Percentiles rank a stretch among this genome's conserved stretches.
phyloP scores from a whole-genome alignment of 352 stramenopile species.

The Globisporangium polare region DNA sequence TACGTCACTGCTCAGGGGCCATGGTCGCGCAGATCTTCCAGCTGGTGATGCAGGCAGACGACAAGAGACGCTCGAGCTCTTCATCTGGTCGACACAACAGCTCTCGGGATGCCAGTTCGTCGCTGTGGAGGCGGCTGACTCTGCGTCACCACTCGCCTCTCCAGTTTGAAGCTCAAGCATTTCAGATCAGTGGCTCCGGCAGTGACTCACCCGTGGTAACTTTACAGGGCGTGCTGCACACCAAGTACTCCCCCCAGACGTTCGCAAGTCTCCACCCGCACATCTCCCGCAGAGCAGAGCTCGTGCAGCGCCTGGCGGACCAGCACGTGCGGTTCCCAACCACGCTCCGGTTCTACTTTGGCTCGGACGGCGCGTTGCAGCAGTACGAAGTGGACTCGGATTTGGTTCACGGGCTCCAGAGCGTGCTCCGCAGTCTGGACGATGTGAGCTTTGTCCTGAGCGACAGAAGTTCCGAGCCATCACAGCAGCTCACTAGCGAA shows the following conservation, averaged over 20 bases:
- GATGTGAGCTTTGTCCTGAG: too few species aligned
- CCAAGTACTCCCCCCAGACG: not conserved
- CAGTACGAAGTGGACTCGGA: too few species aligned
- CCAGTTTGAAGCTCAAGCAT: not conserved
- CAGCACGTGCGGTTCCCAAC: too few species aligned
- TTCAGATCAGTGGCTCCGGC: not conserved
- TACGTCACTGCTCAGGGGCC: not conserved
- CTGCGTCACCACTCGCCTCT: not conserved
- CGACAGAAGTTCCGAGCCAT: too few species aligned
- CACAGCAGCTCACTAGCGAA: too few species aligned
- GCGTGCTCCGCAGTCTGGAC: too few species aligned
- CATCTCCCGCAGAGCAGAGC: not conserved
- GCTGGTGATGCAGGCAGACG: conserved; percentile 11
- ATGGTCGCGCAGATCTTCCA: conserved; percentile 1
- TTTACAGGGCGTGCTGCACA: not conserved
- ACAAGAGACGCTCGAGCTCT: conserved; percentile 7
- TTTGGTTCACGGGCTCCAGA: too few species aligned
- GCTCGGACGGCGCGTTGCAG: too few species aligned
- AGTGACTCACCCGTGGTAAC: conserved; percentile 1
- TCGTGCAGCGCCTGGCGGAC: not conserved
- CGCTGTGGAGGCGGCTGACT: not conserved
- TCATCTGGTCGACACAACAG: conserved; percentile 12
- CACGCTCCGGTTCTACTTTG: too few species aligned
- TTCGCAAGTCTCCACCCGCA: not conserved
- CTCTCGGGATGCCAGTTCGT: not conserved